Evolutionary conservation across 768 basidiomycete genomes (phyloP).

Genomic region (Tephrocybe sp.): DNA sequence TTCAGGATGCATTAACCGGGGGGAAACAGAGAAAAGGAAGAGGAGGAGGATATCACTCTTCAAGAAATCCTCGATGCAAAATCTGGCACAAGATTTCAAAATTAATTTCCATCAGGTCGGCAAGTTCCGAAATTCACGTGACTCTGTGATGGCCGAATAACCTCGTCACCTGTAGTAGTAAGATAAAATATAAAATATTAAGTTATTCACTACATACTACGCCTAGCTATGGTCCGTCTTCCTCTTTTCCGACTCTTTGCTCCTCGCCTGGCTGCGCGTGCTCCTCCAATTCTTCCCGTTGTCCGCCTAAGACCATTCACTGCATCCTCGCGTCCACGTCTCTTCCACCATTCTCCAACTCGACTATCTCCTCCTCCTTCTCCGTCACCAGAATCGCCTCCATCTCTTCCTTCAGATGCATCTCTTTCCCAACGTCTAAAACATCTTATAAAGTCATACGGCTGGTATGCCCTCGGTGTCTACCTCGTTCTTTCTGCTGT

Average conservation of each 20-base stretch:
- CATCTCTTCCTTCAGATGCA: conserved; percentile 44
- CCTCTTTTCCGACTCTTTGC: conserved; percentile 43
- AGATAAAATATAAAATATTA: not conserved
- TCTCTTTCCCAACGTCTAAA: conserved; percentile 71
- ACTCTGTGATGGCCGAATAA: conserved; percentile 3
- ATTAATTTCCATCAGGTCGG: conserved; percentile 2
- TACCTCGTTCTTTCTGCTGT: conserved; percentile 71
- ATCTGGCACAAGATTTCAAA: not conserved
- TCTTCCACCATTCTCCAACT: conserved; percentile 47
- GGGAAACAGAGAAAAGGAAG: conserved; percentile 11
- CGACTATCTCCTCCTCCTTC: conserved; percentile 40
- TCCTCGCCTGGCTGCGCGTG: conserved; percentile 34
- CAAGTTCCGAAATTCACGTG: not conserved
- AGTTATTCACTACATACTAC: conserved; percentile 16
- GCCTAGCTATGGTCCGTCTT: conserved; percentile 32
- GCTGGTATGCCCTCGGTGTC: conserved; percentile 93
- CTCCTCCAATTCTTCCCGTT: conserved; percentile 51
- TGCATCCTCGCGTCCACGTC: conserved; percentile 29
- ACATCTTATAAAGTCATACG: conserved; percentile 86
- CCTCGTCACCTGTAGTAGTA: not conserved
- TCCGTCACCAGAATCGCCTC: conserved; percentile 25
- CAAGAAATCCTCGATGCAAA: conserved; percentile 4
- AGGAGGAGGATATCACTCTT: conserved; percentile 2
- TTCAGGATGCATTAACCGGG: conserved; percentile 43
- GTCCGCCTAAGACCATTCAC: conserved; percentile 31